Percentiles rank a stretch among this genome's conserved stretches.
Evolutionary conservation across 2,329 filamentous ascomycete species (phyloP).

Genomic region (Fusarium guadeloupense): DNA sequence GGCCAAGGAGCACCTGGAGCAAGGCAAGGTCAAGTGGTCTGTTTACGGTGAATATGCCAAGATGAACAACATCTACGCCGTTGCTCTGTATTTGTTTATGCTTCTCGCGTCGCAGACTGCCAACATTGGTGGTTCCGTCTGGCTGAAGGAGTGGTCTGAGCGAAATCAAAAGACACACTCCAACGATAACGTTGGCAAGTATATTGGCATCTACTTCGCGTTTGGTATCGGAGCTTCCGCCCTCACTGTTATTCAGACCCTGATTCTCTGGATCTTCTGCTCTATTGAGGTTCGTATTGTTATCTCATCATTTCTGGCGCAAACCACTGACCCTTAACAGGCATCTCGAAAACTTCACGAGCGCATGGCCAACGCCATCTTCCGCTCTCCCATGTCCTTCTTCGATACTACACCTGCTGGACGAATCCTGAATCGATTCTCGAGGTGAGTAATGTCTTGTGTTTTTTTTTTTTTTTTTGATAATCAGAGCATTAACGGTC

Average conservation of each 20-base stretch:
- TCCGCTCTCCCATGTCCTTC: conserved; percentile 97
- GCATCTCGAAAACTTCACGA: conserved; percentile 97
- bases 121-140: conserved; percentile 85
- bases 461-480: not conserved
- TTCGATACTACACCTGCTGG: conserved; percentile 97
- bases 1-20: conserved; percentile 86
- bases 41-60: conserved; percentile 96
- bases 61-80: conserved; percentile 88
- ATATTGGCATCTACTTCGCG: conserved; percentile 93
- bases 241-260: conserved; percentile 88
- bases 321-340: conserved; percentile 51
- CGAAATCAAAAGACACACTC: conserved; percentile 71
- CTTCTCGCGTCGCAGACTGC: conserved; percentile 83
- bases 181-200: conserved; percentile 85
- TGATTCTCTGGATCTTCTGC: conserved; percentile 99
- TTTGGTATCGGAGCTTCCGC: conserved; percentile 88
- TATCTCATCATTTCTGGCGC: too few species aligned
- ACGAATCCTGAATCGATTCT: conserved; percentile 96
- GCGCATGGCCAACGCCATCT: conserved; percentile 96
- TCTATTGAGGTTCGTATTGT: conserved; percentile 81
- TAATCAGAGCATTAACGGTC: conserved; percentile 36
- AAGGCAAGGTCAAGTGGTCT: conserved; percentile 96
- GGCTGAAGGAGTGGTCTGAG: conserved; percentile 95
- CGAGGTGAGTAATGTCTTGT: conserved; percentile 68
- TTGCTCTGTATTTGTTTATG: conserved; percentile 79